Conservation (phyloP, 495 filamentous ascomycete species). For the Apiosordaria backusii region DNA sequence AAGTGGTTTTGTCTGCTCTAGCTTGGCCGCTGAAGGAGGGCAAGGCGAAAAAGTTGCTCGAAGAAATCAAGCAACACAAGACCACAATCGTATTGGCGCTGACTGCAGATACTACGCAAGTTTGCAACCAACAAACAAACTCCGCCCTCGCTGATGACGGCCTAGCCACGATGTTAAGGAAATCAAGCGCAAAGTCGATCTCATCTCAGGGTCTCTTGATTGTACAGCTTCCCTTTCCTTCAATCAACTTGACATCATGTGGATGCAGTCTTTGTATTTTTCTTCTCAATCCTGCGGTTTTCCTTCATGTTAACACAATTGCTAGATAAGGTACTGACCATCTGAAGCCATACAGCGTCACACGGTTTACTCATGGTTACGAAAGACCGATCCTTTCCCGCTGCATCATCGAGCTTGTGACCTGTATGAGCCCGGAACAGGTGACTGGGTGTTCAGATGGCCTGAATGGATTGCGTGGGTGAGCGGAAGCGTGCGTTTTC, state of each 20-base stretch:
- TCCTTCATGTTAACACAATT: neutral
- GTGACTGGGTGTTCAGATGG: constrained; percentile 29
- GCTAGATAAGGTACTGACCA: too few species aligned
- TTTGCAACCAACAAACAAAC: too few species aligned
- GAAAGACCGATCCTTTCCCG: constrained; percentile 12
- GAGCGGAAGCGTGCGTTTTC: constrained; percentile 17
- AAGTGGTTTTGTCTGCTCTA: constrained; percentile 4
- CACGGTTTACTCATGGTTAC: too few species aligned
- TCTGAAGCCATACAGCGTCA: too few species aligned
- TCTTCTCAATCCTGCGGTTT: too few species aligned
- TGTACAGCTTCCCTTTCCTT: too few species aligned
- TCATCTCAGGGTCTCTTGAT: too few species aligned
- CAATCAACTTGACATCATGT: too few species aligned
- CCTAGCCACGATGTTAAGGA: too few species aligned
- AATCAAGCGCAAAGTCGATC: too few species aligned
- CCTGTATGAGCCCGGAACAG: constrained; percentile 26
- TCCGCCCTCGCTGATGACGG: too few species aligned
- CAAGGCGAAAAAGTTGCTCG: constrained; percentile 16
- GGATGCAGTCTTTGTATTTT: too few species aligned
- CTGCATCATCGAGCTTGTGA: constrained; percentile 21
- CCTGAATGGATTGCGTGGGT: constrained; percentile 31
- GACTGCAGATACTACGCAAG: constrained; percentile 12
- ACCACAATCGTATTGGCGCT: constrained; percentile 17
- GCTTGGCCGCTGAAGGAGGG: constrained; percentile 16
- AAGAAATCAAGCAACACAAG: constrained; percentile 16